A percentile compares a stretch with the other conserved stretches of the same genome.
These are phyloP conservation scores for Aspergillus oerlinghausenensis DNA, from an alignment of 2,329 filamentous ascomycete species.

Conservation along the genomic window DNA sequence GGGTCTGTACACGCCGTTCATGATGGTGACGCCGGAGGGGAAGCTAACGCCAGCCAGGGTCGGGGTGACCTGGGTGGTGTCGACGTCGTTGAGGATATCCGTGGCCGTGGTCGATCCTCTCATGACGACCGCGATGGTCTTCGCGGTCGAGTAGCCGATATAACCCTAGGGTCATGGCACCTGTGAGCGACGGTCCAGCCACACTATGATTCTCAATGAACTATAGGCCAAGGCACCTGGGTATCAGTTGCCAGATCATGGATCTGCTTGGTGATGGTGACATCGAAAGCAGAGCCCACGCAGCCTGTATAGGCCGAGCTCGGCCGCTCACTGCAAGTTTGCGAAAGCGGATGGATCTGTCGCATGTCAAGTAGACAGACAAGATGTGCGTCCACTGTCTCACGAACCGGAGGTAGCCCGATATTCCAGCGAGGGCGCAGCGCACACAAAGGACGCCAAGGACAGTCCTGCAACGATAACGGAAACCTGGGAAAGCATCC, in stretches of 20 bases:
- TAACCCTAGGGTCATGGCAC: conserved; percentile 17
- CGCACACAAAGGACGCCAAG: neutral
- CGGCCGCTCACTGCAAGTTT: conserved; percentile 22
- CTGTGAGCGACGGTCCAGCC: neutral
- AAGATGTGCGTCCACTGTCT: neutral
- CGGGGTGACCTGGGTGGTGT: conserved; percentile 20
- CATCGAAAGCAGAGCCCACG: conserved; percentile 23
- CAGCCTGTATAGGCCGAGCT: conserved; percentile 27
- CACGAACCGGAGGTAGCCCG: neutral
- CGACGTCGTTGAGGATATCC: conserved; percentile 24
- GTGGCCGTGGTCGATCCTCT: conserved; percentile 23
- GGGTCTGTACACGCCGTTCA: conserved; percentile 23
- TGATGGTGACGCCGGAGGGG: conserved; percentile 23
- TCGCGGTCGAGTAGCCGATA: conserved; percentile 22
- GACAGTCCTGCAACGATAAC: neutral
- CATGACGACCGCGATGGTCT: conserved; percentile 27
- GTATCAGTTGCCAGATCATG: conserved; percentile 20
- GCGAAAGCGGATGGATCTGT: conserved; percentile 16
- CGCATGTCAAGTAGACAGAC: neutral
- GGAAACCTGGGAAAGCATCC: neutral
- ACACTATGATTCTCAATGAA: neutral
- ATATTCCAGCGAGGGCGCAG: neutral
- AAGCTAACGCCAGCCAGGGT: conserved; percentile 25
- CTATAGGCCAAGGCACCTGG: conserved; percentile 9
- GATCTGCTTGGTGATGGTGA: conserved; percentile 27